phyloP scores from a whole-genome alignment of 2,329 filamentous ascomycete species.

The Plectosphaerella sp. region DNA sequence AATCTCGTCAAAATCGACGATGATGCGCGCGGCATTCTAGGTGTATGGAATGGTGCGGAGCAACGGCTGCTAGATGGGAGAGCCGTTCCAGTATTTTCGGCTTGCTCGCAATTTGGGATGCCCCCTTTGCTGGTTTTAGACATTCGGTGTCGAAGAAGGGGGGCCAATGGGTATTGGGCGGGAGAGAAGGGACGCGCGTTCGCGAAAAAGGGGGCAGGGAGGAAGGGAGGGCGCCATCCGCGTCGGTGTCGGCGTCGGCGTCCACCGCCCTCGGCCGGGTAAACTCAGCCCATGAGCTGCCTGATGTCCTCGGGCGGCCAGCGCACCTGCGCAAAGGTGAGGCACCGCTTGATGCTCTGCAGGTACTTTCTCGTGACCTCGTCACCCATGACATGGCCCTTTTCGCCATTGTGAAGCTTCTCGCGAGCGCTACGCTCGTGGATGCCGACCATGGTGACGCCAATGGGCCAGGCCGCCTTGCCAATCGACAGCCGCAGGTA shows the following conservation, averaged over 20 bases:
- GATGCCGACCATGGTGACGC: slow-evolving; percentile 99
- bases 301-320: slow-evolving; percentile 92
- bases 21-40: no score
- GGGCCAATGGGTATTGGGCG: no score
- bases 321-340: slow-evolving; percentile 93
- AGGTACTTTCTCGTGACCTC: slow-evolving; percentile 93
- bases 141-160: no score
- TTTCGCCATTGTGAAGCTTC: slow-evolving; percentile 83
- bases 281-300: slow-evolving; percentile 81
- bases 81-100: no score
- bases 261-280: neutral
- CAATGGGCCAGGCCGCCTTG: slow-evolving; percentile 97
- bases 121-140: no score
- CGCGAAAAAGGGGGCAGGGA: no score
- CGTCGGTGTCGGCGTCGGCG: neutral
- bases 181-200: no score
- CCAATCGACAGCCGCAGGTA: slow-evolving; percentile 91
- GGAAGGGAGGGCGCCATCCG: no score
- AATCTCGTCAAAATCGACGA: no score
- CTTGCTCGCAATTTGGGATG: no score
- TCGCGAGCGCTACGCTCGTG: slow-evolving; percentile 94
- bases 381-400: slow-evolving; percentile 95
- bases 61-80: no score
- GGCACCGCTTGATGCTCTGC: slow-evolving; percentile 94
- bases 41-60: no score